Evolutionary conservation across 352 stramenopile genomes (phyloP).

Genomic region (Thraustochytrium sp.): DNA sequence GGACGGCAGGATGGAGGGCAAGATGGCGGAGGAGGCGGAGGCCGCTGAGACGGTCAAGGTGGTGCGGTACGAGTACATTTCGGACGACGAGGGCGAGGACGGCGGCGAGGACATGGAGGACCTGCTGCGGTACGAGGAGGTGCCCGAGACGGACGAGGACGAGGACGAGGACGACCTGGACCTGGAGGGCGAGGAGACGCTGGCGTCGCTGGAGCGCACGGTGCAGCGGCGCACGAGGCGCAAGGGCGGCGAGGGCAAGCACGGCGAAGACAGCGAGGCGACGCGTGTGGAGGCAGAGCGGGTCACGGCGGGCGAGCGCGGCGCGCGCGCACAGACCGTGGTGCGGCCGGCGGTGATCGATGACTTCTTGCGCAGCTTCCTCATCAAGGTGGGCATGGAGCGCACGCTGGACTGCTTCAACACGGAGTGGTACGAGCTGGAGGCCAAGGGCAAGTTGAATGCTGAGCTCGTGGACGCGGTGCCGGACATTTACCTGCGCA

Average conservation of each 20-base stretch:
- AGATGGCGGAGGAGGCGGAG: constrained; percentile 17
- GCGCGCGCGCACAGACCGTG: constrained; percentile 52
- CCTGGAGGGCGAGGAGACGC: constrained; percentile 62
- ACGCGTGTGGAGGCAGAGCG: not conserved
- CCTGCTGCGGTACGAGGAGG: constrained; percentile 66
- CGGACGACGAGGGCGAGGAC: constrained; percentile 76
- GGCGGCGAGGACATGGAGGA: constrained; percentile 58
- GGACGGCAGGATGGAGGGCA: not conserved
- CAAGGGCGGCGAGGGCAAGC: constrained; percentile 24
- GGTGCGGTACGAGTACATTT: constrained; percentile 64
- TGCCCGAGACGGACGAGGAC: constrained; percentile 49
- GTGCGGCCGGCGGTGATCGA: constrained; percentile 75
- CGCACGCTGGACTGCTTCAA: constrained; percentile 87
- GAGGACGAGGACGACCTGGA: constrained; percentile 78
- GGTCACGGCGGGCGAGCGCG: not conserved
- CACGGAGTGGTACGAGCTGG: constrained; percentile 89
- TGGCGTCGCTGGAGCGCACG: constrained; percentile 45
- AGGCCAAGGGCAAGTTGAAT: constrained; percentile 78
- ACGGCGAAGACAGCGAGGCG: not conserved
- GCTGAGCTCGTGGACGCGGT: constrained; percentile 79
- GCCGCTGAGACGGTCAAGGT: constrained; percentile 67
- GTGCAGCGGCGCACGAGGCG: constrained; percentile 46
- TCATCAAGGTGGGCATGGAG: constrained; percentile 83
- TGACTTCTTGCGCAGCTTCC: constrained; percentile 89
- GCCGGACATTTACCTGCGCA: constrained; percentile 87